Conservation (phyloP, 116 monocot genomes). For the Phalaenopsis hybrid region DNA sequence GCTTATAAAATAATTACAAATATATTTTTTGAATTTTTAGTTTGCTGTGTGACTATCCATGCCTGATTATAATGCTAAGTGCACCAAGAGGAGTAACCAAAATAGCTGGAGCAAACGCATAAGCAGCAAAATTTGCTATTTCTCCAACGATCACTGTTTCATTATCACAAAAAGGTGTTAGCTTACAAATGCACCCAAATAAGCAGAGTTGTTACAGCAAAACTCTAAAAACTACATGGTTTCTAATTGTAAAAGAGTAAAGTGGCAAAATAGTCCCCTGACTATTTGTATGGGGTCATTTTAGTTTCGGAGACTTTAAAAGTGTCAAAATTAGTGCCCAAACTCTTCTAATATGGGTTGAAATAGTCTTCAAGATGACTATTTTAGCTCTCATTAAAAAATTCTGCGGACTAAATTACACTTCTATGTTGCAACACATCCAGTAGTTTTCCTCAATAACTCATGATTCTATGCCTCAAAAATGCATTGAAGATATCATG, state of each 20-base stretch:
- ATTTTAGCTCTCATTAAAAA: too few relatives aligned
- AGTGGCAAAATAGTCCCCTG: background rate
- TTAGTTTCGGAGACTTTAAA: too few relatives aligned
- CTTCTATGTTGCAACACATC: background rate
- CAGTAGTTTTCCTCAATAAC: background rate
- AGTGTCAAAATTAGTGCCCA: too few relatives aligned
- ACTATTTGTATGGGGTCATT: too few relatives aligned
- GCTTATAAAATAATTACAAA: background rate
- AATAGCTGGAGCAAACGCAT: constrained; percentile 96
- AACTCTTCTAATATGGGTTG: too few relatives aligned
- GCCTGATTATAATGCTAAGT: constrained; percentile 95
- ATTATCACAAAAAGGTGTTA: constrained; percentile 13
- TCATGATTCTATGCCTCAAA: background rate
- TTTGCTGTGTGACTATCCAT: background rate
- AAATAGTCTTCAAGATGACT: too few relatives aligned
- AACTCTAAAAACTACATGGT: background rate
- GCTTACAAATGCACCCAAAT: background rate
- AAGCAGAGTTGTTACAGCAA: background rate
- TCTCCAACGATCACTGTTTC: constrained; percentile 79
- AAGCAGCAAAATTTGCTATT: constrained; percentile 90
- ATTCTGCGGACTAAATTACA: too few relatives aligned
- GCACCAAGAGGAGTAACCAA: constrained; percentile 93
- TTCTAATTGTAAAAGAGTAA: background rate
- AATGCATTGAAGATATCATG: background rate
- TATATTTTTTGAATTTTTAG: background rate